Percentiles rank a stretch among this genome's conserved stretches.
Evolutionary conservation across 192 early-diverging fungal genomes (phyloP).

Genomic region (Pilobolus umbonatus): DNA sequence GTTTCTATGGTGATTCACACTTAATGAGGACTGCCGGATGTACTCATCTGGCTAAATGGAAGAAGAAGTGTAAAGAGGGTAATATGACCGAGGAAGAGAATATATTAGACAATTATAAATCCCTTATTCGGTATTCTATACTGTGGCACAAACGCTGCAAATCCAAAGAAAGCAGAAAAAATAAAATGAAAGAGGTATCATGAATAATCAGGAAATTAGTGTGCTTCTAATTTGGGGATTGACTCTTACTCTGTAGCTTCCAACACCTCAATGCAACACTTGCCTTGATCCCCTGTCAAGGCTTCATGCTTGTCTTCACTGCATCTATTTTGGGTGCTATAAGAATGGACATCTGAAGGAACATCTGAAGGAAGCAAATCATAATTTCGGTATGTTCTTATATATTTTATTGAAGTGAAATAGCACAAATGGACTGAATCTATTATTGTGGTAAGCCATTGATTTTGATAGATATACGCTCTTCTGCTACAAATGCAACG

Average conservation of each 20-base stretch:
- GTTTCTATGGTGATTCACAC: conserved; percentile 14
- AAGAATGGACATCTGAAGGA: conserved; percentile 48
- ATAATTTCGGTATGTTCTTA: conserved; percentile 46
- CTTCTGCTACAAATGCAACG: conserved; percentile 73
- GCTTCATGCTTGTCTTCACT: conserved; percentile 82
- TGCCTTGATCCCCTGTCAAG: conserved; percentile 55
- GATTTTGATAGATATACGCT: conserved; percentile 65
- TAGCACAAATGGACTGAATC: not conserved
- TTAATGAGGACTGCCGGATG: conserved; percentile 11
- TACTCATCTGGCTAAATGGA: conserved; percentile 16
- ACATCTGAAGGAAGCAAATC: conserved; percentile 46
- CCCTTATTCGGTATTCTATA: conserved; percentile 19
- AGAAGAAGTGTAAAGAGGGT: conserved; percentile 5
- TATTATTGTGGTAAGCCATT: conserved; percentile 50
- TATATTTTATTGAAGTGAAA: not conserved
- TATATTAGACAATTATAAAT: conserved; percentile 13
- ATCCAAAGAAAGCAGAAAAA: conserved; percentile 7
- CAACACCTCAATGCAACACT: conserved; percentile 49
- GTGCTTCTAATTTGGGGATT: too few species aligned
- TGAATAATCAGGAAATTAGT: not conserved
- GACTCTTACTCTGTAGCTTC: conserved; percentile 32
- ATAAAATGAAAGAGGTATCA: conserved; percentile 6
- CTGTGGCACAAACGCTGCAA: conserved; percentile 2
- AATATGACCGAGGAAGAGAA: not conserved
- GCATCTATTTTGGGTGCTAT: conserved; percentile 79